phyloP scores from a whole-genome alignment of 129 eudicot species.

The Artemisia argyi region DNA sequence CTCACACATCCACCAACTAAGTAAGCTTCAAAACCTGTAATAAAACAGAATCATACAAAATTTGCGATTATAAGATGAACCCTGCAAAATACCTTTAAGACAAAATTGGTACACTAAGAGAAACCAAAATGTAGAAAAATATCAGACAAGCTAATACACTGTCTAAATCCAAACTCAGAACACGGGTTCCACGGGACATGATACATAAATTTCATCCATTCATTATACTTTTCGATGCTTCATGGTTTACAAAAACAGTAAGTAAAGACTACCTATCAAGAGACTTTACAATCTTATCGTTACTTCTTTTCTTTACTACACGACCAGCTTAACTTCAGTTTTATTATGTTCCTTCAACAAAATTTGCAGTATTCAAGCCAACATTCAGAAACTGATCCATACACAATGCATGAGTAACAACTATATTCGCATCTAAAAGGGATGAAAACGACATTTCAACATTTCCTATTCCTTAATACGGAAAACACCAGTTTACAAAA shows the following conservation, averaged over 20 bases:
- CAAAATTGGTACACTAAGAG: no score
- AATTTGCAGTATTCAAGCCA: neutral
- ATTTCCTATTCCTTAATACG: neutral
- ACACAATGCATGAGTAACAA: neutral
- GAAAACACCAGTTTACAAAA: no score
- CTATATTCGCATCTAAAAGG: neutral
- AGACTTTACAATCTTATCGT: no score
- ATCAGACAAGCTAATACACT: neutral
- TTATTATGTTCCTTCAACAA: neutral
- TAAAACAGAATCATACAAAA: neutral
- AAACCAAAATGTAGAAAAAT: neutral
- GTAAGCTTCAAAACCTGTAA: conserved; percentile 81
- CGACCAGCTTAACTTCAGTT: no score
- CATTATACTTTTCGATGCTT: no score
- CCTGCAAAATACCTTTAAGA: conserved; percentile 5
- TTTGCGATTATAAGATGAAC: neutral
- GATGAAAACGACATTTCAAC: neutral
- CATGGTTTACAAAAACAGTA: no score
- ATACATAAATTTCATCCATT: no score
- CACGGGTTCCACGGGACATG: neutral
- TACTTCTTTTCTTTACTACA: no score
- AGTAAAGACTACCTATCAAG: no score
- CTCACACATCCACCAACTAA: conserved; percentile 99
- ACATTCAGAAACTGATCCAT: neutral
- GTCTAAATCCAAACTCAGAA: neutral